These are phyloP conservation scores for Solanum appendiculatum DNA, from an alignment of 257 asterid genomes.

Conservation along the genomic window DNA sequence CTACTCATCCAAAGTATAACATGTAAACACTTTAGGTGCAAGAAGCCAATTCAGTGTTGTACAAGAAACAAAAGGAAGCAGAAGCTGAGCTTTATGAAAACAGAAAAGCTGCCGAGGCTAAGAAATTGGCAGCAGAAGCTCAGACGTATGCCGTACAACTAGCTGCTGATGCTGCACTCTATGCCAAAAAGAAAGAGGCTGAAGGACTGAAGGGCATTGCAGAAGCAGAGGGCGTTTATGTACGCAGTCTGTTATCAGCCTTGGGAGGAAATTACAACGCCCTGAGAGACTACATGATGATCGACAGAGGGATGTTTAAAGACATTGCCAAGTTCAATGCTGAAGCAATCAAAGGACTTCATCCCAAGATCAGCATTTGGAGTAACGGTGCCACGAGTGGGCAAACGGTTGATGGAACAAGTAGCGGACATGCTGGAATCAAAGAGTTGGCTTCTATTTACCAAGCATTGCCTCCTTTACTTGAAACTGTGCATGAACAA, in stretches of 20 bases:
- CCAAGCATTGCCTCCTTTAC: constrained; percentile 48
- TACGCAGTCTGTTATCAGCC: constrained; percentile 26
- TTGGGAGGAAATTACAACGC: constrained; percentile 49
- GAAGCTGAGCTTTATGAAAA: constrained; percentile 45
- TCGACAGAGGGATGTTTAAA: constrained; percentile 34
- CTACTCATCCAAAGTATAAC: not conserved
- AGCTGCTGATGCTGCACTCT: constrained; percentile 36
- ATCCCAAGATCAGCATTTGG: constrained; percentile 66
- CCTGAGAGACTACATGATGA: constrained; percentile 48
- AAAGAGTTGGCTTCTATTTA: constrained; percentile 43
- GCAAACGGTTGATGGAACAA: not conserved
- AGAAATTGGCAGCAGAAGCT: constrained; percentile 45
- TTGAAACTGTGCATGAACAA: constrained; percentile 53
- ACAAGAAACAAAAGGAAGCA: constrained; percentile 48
- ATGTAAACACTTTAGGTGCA: constrained; percentile 24
- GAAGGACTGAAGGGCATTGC: constrained; percentile 45
- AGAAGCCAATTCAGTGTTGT: constrained; percentile 62
- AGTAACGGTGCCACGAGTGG: constrained; percentile 9
- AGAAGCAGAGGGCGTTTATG: constrained; percentile 47
- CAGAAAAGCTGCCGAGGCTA: constrained; percentile 40
- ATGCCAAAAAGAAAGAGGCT: constrained; percentile 50
- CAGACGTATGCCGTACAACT: constrained; percentile 23
- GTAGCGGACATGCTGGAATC: constrained; percentile 16
- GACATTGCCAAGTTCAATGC: constrained; percentile 48
- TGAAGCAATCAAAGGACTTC: constrained; percentile 39